Conservation (phyloP, 108 stramenopile genomes). For the Asterionellopsis glacialis region DNA sequence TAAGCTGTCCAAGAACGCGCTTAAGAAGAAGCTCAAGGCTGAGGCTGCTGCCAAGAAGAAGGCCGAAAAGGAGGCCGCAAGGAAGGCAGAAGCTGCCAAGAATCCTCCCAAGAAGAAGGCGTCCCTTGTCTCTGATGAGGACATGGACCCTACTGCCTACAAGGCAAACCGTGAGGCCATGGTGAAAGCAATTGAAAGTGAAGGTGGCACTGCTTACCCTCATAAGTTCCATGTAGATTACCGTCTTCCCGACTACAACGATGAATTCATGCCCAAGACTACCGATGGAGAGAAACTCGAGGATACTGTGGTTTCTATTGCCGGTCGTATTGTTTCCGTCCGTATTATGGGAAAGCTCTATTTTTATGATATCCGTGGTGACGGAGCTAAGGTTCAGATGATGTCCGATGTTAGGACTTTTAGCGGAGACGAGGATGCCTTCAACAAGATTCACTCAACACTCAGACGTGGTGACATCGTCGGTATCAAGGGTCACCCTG, state of each 20-base stretch:
- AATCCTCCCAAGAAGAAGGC: constrained; percentile 46
- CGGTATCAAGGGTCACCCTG: constrained; percentile 88
- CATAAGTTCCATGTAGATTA: constrained; percentile 96
- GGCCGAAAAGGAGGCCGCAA: constrained; percentile 59
- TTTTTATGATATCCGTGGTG: constrained; percentile 96
- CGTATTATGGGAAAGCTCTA: constrained; percentile 95
- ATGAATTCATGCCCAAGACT: constrained; percentile 67
- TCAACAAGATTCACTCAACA: constrained; percentile 68
- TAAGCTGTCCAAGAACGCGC: constrained; percentile 57
- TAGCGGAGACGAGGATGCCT: constrained; percentile 83
- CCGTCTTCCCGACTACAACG: constrained; percentile 86
- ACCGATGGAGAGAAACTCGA: constrained; percentile 68
- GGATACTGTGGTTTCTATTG: constrained; percentile 72
- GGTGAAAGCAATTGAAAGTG: constrained; percentile 72
- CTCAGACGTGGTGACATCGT: constrained; percentile 95
- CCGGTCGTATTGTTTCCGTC: constrained; percentile 91
- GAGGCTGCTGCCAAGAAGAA: constrained; percentile 59
- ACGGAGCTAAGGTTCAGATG: constrained; percentile 94
- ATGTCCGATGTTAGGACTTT: constrained; percentile 89
- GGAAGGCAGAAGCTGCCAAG: constrained; percentile 38
- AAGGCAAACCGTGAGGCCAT: constrained; percentile 85
- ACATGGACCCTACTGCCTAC: constrained; percentile 93
- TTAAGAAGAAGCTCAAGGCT: constrained; percentile 72
- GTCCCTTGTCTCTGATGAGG: constrained; percentile 72
- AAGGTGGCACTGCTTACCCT: constrained; percentile 93